Evolutionary conservation across 371 early-diverging fungal genomes (phyloP).

Genomic region (Mortierella sp.): DNA sequence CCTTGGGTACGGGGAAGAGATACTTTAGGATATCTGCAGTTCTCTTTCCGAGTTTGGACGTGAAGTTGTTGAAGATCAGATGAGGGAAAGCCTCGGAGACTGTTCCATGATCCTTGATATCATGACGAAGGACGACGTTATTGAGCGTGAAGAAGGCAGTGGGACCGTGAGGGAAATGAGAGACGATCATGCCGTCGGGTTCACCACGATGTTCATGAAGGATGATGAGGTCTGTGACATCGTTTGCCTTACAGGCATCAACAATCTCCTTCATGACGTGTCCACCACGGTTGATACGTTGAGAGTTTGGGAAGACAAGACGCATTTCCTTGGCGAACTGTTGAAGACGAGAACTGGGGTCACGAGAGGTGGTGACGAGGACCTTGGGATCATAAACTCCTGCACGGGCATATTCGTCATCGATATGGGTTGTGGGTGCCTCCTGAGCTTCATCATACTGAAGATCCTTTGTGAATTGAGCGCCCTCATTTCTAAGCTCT

Average conservation of each 20-base stretch:
- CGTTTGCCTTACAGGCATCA: slow-evolving; percentile 94
- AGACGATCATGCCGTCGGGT: slow-evolving; percentile 97
- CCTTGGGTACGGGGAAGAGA: slow-evolving; percentile 97
- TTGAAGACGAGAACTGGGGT: slow-evolving; percentile 93
- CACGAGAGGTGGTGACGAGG: slow-evolving; percentile 97
- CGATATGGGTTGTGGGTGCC: slow-evolving; percentile 86
- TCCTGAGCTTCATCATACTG: slow-evolving; percentile 90
- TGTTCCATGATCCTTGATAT: slow-evolving; percentile 95
- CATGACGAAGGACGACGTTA: slow-evolving; percentile 97
- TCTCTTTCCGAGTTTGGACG: slow-evolving; percentile 86
- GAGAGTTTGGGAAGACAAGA: slow-evolving; percentile 96
- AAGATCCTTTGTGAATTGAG: slow-evolving; percentile 79
- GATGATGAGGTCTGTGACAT: slow-evolving; percentile 97
- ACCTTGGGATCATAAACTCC: slow-evolving; percentile 96
- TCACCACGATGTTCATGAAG: slow-evolving; percentile 98
- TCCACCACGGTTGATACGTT: slow-evolving; percentile 97
- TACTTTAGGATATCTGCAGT: slow-evolving; percentile 93
- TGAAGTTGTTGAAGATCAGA: slow-evolving; percentile 95
- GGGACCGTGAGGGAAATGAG: slow-evolving; percentile 98
- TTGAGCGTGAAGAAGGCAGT: slow-evolving; percentile 98
- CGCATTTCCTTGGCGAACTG: slow-evolving; percentile 99
- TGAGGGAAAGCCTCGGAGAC: slow-evolving; percentile 97
- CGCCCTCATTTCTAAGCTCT: slow-evolving; percentile 84
- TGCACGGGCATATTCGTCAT: slow-evolving; percentile 97
- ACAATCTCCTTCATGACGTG: slow-evolving; percentile 97